phyloP scores from a whole-genome alignment of 2,329 filamentous ascomycete species.

The Fusarium domesticum region DNA sequence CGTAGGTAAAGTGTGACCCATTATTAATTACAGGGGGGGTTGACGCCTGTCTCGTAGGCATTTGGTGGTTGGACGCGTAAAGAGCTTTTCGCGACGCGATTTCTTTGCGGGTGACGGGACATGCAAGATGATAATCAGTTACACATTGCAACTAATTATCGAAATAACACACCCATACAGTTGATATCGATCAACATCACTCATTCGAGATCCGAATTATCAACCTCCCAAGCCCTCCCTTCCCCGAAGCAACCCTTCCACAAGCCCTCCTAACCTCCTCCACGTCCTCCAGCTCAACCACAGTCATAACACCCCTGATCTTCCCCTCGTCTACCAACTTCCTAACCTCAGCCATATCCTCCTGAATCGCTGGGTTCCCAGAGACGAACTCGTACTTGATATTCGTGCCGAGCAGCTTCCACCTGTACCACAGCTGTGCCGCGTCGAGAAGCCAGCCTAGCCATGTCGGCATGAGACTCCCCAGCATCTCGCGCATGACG shows the following conservation, averaged over 20 bases:
- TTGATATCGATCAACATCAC: not conserved
- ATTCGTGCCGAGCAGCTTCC: conserved; percentile 43
- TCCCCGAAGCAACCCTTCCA: conserved; percentile 33
- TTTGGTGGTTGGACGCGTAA: conserved; percentile 5
- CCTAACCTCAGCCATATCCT: conserved; percentile 42
- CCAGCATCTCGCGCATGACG: conserved; percentile 32
- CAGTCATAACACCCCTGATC: conserved; percentile 42
- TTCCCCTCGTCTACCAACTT: conserved; percentile 42
- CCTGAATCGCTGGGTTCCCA: conserved; percentile 38
- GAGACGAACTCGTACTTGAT: conserved; percentile 46
- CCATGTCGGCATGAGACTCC: conserved; percentile 36
- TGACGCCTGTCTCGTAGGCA: not conserved
- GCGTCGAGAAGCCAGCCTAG: conserved; percentile 36
- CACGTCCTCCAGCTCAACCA: conserved; percentile 42
- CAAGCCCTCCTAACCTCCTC: conserved; percentile 41
- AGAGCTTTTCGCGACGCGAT: conserved; percentile 9
- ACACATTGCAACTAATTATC: too few relatives aligned
- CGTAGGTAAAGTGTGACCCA: conserved; percentile 3
- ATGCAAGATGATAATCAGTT: not conserved
- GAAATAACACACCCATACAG: not conserved
- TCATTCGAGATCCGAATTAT: conserved; percentile 24
- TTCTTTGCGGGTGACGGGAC: not conserved
- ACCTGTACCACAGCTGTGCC: conserved; percentile 40
- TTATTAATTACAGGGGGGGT: not conserved
- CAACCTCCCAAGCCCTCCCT: conserved; percentile 30